These are phyloP conservation scores for Lactarius quietus DNA, from an alignment of 768 basidiomycete genomes.

Conservation along the genomic window DNA sequence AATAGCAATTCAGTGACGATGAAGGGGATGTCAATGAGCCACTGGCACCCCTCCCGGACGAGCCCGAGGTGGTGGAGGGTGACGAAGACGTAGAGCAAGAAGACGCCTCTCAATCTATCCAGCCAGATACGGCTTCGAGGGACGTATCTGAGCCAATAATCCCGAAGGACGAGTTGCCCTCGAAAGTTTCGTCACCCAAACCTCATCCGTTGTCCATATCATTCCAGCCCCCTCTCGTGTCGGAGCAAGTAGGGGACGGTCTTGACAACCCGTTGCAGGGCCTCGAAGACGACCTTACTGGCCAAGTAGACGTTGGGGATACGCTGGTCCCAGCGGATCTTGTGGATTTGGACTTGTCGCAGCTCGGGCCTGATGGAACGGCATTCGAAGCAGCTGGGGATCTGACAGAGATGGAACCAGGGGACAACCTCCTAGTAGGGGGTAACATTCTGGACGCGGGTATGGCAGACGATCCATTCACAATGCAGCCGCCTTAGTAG, in stretches of 20 bases:
- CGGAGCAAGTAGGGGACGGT: constrained; percentile 28
- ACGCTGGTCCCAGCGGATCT: constrained; percentile 34
- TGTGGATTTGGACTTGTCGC: constrained; percentile 59
- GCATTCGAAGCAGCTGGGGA: constrained; percentile 50
- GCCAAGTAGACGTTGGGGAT: constrained; percentile 32
- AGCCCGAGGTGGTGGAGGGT: constrained; percentile 71
- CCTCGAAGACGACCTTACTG: constrained; percentile 45
- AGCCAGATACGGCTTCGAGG: constrained; percentile 37
- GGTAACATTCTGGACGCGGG: constrained; percentile 54
- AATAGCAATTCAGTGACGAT: constrained; percentile 84
- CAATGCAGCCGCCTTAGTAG: constrained; percentile 12
- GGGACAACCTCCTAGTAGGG: constrained; percentile 58
- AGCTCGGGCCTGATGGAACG: constrained; percentile 62
- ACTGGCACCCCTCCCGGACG: constrained; percentile 73
- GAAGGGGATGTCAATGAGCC: constrained; percentile 78
- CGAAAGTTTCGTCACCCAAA: constrained; percentile 64
- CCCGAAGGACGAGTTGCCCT: constrained; percentile 45
- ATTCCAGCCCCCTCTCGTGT: constrained; percentile 43
- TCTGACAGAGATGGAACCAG: constrained; percentile 52
- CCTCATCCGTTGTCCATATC: constrained; percentile 60
- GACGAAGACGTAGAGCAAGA: constrained; percentile 76
- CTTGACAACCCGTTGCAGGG: constrained; percentile 57
- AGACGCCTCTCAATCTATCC: constrained; percentile 44
- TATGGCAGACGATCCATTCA: constrained; percentile 72
- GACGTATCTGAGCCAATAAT: constrained; percentile 39